Percentiles rank a stretch among this genome's conserved stretches.
These are phyloP conservation scores for Saccharomycopsis phalli DNA, from an alignment of 1,139 yeast species.

Conservation along the genomic window DNA sequence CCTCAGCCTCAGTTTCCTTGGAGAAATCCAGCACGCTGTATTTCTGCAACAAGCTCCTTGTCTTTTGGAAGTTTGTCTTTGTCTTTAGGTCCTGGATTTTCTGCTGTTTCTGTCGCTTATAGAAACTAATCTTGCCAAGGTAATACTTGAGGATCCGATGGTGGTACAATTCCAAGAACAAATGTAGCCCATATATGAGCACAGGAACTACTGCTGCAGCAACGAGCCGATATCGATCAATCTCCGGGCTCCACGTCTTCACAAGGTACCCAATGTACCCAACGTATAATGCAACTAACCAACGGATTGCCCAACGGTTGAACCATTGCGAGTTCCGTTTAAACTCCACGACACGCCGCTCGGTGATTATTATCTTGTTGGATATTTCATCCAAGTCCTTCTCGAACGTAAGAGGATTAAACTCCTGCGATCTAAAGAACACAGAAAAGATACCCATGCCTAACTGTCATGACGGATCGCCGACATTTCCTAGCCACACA, in stretches of 20 bases:
- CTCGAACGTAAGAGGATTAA: constrained; percentile 45
- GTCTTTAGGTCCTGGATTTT: constrained; percentile 72
- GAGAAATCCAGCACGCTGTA: constrained; percentile 38
- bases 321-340: constrained; percentile 3
- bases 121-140: constrained; percentile 28
- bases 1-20: not conserved
- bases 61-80: constrained; percentile 67
- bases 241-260: not conserved
- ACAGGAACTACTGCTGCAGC: constrained; percentile 28
- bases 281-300: not conserved
- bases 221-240: constrained; percentile 1
- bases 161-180: constrained; percentile 26
- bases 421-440: constrained; percentile 24
- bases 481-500: no score
- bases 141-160: constrained; percentile 24
- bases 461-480: not conserved
- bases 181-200: constrained; percentile 24
- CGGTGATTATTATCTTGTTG: constrained; percentile 31
- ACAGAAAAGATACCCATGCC: constrained; percentile 10
- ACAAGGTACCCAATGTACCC: constrained; percentile 5
- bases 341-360: constrained; percentile 29
- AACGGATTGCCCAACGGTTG: not conserved
- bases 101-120: constrained; percentile 45
- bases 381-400: constrained; percentile 39
- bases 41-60: constrained; percentile 62